These are phyloP conservation scores for Russula brevipes DNA, from an alignment of 768 basidiomycete genomes.

Conservation along the genomic window DNA sequence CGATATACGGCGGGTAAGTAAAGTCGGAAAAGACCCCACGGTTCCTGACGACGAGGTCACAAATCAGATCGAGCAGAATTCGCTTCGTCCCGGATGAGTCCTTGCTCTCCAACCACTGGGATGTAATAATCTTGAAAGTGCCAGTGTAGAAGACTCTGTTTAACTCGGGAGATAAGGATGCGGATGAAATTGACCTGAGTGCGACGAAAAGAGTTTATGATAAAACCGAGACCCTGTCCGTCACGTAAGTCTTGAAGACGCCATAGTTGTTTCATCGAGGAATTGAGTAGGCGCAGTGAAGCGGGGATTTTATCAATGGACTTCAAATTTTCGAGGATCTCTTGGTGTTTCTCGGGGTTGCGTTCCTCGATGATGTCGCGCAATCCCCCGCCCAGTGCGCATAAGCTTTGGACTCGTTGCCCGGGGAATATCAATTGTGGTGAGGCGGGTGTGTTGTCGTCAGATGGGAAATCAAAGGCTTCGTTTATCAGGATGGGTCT, in stretches of 20 bases:
- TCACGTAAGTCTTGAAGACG: slow-evolving; percentile 14
- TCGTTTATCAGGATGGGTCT: background rate
- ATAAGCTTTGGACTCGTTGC: background rate
- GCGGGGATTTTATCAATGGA: background rate
- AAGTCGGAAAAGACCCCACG: slow-evolving; percentile 5
- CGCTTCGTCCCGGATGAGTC: background rate
- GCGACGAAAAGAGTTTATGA: slow-evolving; percentile 9
- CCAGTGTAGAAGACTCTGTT: background rate
- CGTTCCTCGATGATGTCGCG: background rate
- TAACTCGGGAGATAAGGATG: background rate
- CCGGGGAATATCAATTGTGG: background rate
- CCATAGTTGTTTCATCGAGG: slow-evolving; percentile 8
- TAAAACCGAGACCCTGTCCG: background rate
- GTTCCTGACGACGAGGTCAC: slow-evolving; percentile 2
- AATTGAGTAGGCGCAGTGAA: background rate
- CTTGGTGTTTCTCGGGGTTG: background rate
- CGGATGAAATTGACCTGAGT: background rate
- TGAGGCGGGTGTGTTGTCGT: background rate
- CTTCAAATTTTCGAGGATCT: background rate
- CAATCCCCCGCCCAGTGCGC: background rate
- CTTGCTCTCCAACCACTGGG: background rate
- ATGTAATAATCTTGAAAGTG: background rate
- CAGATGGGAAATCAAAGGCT: background rate
- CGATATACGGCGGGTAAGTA: background rate
- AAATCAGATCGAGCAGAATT: slow-evolving; percentile 3